Conservation (phyloP, 78 protist genomes). For the Dictyostelium brefeldianum region DNA sequence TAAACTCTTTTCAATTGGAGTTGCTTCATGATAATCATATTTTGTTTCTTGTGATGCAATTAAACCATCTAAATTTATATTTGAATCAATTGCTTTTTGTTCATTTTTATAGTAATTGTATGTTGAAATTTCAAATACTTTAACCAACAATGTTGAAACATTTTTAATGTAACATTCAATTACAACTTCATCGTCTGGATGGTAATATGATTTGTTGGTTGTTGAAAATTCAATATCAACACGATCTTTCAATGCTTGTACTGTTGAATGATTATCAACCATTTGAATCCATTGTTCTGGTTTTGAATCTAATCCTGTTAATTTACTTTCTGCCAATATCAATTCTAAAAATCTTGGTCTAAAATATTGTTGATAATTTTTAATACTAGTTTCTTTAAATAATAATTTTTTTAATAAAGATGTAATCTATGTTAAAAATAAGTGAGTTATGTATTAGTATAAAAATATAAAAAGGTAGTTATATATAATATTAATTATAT, state of each 20-base stretch:
- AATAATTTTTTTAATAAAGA: slow-evolving; percentile 40
- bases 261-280: background rate
- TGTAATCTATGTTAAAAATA: slow-evolving; percentile 25
- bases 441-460: no score
- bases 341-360: slow-evolving; percentile 38
- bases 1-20: slow-evolving; percentile 36
- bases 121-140: slow-evolving; percentile 76
- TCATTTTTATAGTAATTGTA: slow-evolving; percentile 58
- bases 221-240: slow-evolving; percentile 70
- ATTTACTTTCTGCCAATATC: slow-evolving; percentile 45
- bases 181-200: slow-evolving; percentile 59
- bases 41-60: slow-evolving; percentile 50
- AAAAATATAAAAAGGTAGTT: background rate
- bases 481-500: no score
- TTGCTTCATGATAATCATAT: slow-evolving; percentile 14
- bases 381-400: background rate
- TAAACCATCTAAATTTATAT: slow-evolving; percentile 76
- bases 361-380: background rate
- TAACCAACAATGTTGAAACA: slow-evolving; percentile 49
- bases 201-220: slow-evolving; percentile 24
- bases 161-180: slow-evolving; percentile 59
- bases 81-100: background rate
- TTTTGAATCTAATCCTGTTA: background rate
- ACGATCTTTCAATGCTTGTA: slow-evolving; percentile 11
- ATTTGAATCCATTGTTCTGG: slow-evolving; percentile 61